Evolutionary conservation across 306 rosid genomes (phyloP).

Genomic region (Acacia melanoxylon): DNA sequence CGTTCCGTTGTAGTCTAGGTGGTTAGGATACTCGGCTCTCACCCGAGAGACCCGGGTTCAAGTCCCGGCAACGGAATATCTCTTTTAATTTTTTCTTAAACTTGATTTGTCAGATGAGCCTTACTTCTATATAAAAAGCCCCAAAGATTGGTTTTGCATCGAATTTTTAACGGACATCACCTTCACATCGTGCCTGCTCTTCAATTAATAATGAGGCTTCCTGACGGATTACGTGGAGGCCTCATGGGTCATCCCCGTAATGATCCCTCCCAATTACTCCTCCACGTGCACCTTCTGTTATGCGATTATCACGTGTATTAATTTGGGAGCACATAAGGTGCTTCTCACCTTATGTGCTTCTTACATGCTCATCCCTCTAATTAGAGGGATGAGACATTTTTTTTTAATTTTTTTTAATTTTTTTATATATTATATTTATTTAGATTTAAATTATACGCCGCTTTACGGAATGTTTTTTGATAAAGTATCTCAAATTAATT

Average conservation of each 20-base stretch:
- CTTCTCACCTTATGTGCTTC: no score
- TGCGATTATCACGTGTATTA: no score
- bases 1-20: constrained; percentile 57
- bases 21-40: constrained; percentile 53
- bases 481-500: no score
- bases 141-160: neutral
- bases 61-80: constrained; percentile 58
- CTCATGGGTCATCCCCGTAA: neutral
- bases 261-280: neutral
- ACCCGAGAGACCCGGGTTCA: constrained; percentile 53
- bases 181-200: neutral
- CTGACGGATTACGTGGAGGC: neutral
- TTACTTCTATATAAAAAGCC: neutral
- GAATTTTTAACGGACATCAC: neutral
- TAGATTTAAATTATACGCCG: no score
- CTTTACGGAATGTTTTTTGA: no score
- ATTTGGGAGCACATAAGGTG: no score
- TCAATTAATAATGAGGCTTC: neutral
- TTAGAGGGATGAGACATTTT: no score
- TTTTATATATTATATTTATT: no score
- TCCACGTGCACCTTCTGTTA: neutral
- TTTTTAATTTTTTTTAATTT: no score
- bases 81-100: no score
- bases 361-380: no score
- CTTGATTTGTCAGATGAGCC: neutral